Conservation (phyloP, 768 basidiomycete genomes). For the Pholiota conissans region DNA sequence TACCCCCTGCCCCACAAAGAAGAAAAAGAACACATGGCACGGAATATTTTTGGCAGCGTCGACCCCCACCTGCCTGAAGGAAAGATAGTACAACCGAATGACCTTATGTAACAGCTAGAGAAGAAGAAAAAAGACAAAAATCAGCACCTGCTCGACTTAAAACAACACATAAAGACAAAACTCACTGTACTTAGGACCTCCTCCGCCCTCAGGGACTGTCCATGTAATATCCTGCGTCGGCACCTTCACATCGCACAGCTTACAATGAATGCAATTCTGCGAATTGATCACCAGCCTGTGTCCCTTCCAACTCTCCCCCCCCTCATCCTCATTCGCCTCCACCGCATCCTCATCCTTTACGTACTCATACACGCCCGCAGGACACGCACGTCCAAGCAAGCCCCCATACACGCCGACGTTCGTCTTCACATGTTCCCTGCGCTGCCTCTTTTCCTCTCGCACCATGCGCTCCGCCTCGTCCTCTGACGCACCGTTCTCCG, state of each 20-base stretch:
- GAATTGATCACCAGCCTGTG: conserved; percentile 95
- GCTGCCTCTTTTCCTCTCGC: conserved; percentile 41
- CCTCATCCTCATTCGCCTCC: background rate
- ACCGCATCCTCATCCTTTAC: conserved; percentile 48
- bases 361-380: conserved; percentile 97
- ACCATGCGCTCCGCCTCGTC: conserved; percentile 21
- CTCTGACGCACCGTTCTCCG: conserved; percentile 14
- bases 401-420: conserved; percentile 86
- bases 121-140: too few species aligned
- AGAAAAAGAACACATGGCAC: too few species aligned
- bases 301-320: conserved; percentile 64
- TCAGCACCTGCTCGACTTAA: too few species aligned
- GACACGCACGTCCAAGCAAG: conserved; percentile 86
- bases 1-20: too few species aligned
- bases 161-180: background rate
- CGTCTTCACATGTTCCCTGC: conserved; percentile 65
- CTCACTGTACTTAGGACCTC: conserved; percentile 94
- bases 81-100: too few species aligned
- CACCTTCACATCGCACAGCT: conserved; percentile 94
- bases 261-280: conserved; percentile 95
- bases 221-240: conserved; percentile 97
- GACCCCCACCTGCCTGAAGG: too few species aligned
- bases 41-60: too few species aligned
- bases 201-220: conserved; percentile 95
- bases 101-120: too few species aligned